Conservation (phyloP, 1,284 basidiomycete species). For the Boletellus deceptivus region DNA sequence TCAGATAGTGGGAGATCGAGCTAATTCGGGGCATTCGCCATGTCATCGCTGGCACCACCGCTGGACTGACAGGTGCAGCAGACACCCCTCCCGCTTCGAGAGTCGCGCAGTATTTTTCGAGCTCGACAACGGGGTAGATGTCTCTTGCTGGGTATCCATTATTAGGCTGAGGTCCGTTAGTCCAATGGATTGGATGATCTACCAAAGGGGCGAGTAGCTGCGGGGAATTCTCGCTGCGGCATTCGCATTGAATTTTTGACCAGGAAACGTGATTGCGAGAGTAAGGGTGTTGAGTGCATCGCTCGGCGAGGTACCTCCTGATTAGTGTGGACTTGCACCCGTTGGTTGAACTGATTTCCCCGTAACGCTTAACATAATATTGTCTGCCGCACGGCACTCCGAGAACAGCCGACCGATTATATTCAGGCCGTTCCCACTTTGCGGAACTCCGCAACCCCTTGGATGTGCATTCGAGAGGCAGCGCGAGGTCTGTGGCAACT, state of each 20-base stretch:
- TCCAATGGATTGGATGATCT: conserved; percentile 69
- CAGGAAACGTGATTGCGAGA: conserved; percentile 63
- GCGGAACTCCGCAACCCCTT: conserved; percentile 62
- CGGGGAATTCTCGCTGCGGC: background rate
- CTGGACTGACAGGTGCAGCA: conserved; percentile 49
- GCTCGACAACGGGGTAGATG: conserved; percentile 58
- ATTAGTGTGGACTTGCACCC: conserved; percentile 43
- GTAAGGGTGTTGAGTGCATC: conserved; percentile 68
- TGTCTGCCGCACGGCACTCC: conserved; percentile 63
- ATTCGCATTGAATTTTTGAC: conserved; percentile 54
- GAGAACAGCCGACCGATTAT: conserved; percentile 68
- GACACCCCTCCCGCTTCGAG: conserved; percentile 49
- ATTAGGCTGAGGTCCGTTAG: conserved; percentile 60
- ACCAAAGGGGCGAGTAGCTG: conserved; percentile 1
- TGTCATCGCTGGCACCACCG: background rate
- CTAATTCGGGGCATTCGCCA: conserved; percentile 31
- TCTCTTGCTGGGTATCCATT: conserved; percentile 50
- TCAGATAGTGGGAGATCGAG: conserved; percentile 53
- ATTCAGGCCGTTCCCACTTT: conserved; percentile 52
- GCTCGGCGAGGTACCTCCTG: conserved; percentile 71
- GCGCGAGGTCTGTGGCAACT: conserved; percentile 47
- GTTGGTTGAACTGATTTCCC: conserved; percentile 65
- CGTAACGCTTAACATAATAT: conserved; percentile 57
- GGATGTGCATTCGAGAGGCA: conserved; percentile 56
- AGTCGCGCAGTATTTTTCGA: conserved; percentile 60